Percentiles rank a stretch among this genome's conserved stretches.
Conservation (phyloP, 805 yeast species). For the Candida sonorensis region DNA sequence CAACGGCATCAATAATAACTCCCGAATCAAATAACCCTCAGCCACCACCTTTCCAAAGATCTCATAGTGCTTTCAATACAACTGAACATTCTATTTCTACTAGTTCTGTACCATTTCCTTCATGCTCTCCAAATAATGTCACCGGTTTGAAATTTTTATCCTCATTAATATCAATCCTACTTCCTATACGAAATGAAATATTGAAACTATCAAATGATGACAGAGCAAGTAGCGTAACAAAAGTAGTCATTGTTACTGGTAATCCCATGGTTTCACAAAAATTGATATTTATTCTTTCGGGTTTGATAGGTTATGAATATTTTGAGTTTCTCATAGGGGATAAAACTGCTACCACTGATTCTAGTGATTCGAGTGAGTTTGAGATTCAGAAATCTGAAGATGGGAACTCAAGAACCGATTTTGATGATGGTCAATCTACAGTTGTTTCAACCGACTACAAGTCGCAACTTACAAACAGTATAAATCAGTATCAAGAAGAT, state of each 20-base stretch:
- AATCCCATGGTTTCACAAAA: slow-evolving; percentile 53
- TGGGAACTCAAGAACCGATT: not conserved
- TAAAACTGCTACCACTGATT: not conserved
- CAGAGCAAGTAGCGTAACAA: slow-evolving; percentile 22
- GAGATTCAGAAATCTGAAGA: too few species aligned
- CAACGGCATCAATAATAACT: not conserved
- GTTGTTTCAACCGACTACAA: not conserved
- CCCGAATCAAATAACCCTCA: slow-evolving; percentile 1
- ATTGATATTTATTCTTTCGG: slow-evolving; percentile 44
- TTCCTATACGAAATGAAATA: slow-evolving; percentile 31
- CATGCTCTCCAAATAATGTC: too few species aligned
- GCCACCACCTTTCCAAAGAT: slow-evolving; percentile 1
- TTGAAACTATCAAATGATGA: slow-evolving; percentile 29
- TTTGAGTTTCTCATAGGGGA: slow-evolving; percentile 8
- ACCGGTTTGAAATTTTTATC: slow-evolving; percentile 35
- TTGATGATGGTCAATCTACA: not conserved
- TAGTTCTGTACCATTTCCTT: slow-evolving; percentile 3
- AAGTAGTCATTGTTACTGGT: slow-evolving; percentile 48
- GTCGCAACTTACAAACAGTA: not conserved
- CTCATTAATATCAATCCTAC: slow-evolving; percentile 37
- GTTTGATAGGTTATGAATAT: slow-evolving; percentile 35
- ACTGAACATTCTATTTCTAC: too few species aligned
- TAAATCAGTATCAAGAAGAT: too few species aligned
- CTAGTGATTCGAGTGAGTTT: not conserved
- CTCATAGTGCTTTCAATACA: slow-evolving; percentile 7